These are phyloP conservation scores for Conoideocrella luteorostrata DNA, from an alignment of 2,329 filamentous ascomycete genomes.

Conservation along the genomic window DNA sequence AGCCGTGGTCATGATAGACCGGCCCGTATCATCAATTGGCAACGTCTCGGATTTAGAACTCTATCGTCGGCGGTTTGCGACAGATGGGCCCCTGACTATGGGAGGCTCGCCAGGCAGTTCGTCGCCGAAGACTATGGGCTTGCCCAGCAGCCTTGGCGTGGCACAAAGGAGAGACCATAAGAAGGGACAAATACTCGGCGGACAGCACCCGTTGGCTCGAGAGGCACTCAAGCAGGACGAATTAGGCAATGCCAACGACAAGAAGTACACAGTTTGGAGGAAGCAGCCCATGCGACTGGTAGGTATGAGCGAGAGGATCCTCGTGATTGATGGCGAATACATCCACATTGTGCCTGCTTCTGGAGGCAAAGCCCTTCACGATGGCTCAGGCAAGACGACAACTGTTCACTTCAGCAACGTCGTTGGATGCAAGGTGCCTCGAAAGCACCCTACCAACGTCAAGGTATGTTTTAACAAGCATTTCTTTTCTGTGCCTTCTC, in stretches of 20 bases:
- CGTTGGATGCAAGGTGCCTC: slow-evolving; percentile 72
- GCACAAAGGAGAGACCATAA: slow-evolving; percentile 44
- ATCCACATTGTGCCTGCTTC: slow-evolving; percentile 75
- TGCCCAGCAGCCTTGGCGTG: slow-evolving; percentile 35
- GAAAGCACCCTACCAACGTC: slow-evolving; percentile 75
- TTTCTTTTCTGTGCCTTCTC: background rate
- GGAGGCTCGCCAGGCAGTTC: slow-evolving; percentile 62
- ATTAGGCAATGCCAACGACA: slow-evolving; percentile 54
- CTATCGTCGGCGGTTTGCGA: slow-evolving; percentile 66
- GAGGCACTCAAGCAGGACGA: slow-evolving; percentile 56
- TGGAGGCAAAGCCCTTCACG: slow-evolving; percentile 58
- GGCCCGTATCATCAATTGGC: slow-evolving; percentile 72
- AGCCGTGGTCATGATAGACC: slow-evolving; percentile 68
- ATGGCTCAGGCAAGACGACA: slow-evolving; percentile 63
- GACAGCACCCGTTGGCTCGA: slow-evolving; percentile 61
- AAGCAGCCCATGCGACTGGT: slow-evolving; percentile 80
- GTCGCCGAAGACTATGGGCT: slow-evolving; percentile 58
- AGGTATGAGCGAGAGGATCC: slow-evolving; percentile 65
- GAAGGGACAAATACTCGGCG: slow-evolving; percentile 44
- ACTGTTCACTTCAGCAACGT: slow-evolving; percentile 79
- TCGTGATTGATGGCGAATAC: slow-evolving; percentile 80
- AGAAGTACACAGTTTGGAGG: slow-evolving; percentile 73
- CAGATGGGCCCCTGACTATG: slow-evolving; percentile 64
- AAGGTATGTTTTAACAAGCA: slow-evolving; percentile 46
- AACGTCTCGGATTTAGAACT: slow-evolving; percentile 71